Evolutionary conservation across 2,329 filamentous ascomycete species (phyloP).

Genomic region (Aureobasidium musti): DNA sequence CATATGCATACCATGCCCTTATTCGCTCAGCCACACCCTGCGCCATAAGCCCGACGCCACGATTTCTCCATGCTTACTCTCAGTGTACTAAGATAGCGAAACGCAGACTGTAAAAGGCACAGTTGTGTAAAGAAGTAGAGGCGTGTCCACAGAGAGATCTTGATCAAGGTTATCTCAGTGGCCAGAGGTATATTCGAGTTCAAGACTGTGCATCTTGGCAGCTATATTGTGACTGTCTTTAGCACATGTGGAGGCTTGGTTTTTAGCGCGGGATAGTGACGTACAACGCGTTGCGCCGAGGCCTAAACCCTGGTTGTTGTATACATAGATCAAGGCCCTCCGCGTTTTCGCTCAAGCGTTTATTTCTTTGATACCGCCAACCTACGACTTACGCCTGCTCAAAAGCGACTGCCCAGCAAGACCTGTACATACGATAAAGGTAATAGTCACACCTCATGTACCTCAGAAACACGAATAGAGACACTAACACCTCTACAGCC

Average conservation of each 20-base stretch:
- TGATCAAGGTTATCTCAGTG: no score
- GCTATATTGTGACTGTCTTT: no score
- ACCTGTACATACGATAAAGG: not conserved
- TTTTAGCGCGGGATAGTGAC: constrained; percentile 12
- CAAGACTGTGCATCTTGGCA: no score
- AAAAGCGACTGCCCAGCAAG: not conserved
- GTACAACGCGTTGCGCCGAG: constrained; percentile 10
- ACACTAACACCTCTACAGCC: not conserved
- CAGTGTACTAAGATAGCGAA: no score
- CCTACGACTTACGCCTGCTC: no score
- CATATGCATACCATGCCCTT: no score
- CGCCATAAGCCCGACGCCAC: constrained; percentile 1
- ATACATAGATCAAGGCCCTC: constrained; percentile 6
- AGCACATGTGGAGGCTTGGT: no score
- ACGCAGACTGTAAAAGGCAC: no score
- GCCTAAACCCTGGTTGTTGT: not conserved
- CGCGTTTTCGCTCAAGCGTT: not conserved
- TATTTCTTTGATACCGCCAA: not conserved
- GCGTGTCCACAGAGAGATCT: no score
- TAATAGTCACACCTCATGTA: not conserved
- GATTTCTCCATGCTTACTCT: not conserved
- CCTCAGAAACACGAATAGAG: not conserved
- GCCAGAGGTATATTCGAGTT: no score
- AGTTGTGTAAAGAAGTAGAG: no score
- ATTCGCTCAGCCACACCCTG: not conserved